Base-by-base conservation (phyloP, 2,329 filamentous ascomycete genomes). In the Calonectria leucothoes region DNA sequence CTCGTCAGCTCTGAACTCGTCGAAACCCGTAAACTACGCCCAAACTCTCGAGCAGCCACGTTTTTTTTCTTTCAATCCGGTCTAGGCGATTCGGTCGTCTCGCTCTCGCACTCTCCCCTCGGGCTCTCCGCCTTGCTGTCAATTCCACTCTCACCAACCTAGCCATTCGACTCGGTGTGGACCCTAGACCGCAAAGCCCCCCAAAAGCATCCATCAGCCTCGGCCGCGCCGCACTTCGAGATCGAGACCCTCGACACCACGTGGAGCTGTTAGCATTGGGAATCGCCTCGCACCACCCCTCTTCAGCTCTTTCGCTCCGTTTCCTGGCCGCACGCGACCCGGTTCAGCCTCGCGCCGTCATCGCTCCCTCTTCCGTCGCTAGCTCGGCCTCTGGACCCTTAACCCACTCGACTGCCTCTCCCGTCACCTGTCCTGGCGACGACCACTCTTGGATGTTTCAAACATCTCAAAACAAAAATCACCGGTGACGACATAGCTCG, bases 161-260 rank as follows among this genome's bases (percentile, higher is more conserved):
- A 74, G 33, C 68, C 42, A 59, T 69, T 33, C 70, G 65, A 68
- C 39, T 68, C 27, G 31, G 65, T 61, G 78, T 80, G 78, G 78
- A 80, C 70, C 78, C 68, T 70, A 59, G 64, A 69, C 71, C 59
- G 31, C 17, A 66, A 42, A 70, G 31, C 74, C 15, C 15, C 65
- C 72, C 70, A 63, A 59, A 69, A 63, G 39, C 66, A 63, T 63
- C 66, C 55, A 69, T 69, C 66, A 31, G 52, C 59, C 51, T 59
- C 72, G 57, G 59, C 75, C 75, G 70, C 74, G 63, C 76, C 70
- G 76, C 75, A 51, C 67, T 67, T 66, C 71, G 52, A 70, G 63
- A 74, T 80, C 71, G 55, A 76, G 68, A 73, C 75, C 69, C 68
- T 75, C 72, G 20, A 74, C 57, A 78, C 76, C 75, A 78, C 78